A percentile compares a stretch with the other conserved stretches of the same genome.
Conservation (phyloP, 768 basidiomycete species). For the Amanita phalloides region DNA sequence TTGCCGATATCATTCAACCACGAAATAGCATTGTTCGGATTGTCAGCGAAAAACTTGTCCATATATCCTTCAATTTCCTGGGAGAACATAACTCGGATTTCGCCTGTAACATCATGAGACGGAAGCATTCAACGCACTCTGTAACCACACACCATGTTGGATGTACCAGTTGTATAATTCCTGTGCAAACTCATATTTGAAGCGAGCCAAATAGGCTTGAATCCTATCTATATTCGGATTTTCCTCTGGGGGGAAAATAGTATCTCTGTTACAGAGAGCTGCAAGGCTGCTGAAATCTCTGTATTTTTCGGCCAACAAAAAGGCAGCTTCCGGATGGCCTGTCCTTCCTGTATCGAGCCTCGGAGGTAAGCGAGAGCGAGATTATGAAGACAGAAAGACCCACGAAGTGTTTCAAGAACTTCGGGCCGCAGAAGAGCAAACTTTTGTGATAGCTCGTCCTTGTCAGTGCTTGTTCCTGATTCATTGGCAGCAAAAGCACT, state of each 20-base stretch:
- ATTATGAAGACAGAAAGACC: slow-evolving; percentile 14
- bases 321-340: slow-evolving; percentile 61
- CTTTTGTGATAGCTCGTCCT: slow-evolving; percentile 47
- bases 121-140: neutral
- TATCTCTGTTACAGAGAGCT: slow-evolving; percentile 64
- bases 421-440: slow-evolving; percentile 68
- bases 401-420: slow-evolving; percentile 73
- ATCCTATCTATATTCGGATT: slow-evolving; percentile 58
- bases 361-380: neutral
- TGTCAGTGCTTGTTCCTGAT: slow-evolving; percentile 42
- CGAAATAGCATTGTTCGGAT: slow-evolving; percentile 50
- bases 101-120: slow-evolving; percentile 35
- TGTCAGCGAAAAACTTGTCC: slow-evolving; percentile 59
- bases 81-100: slow-evolving; percentile 72
- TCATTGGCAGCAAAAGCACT: slow-evolving; percentile 38
- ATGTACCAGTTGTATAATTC: slow-evolving; percentile 92
- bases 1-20: slow-evolving; percentile 87
- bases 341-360: slow-evolving; percentile 38
- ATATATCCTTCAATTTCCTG: slow-evolving; percentile 56
- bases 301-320: slow-evolving; percentile 77
- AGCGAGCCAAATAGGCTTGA: slow-evolving; percentile 63
- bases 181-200: slow-evolving; percentile 76
- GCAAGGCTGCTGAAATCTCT: slow-evolving; percentile 81
- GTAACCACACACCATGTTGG: slow-evolving; percentile 53
- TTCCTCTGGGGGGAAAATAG: slow-evolving; percentile 48